These are phyloP conservation scores for Porogramme epimiltina DNA, from an alignment of 1,284 basidiomycete species.

Conservation along the genomic window DNA sequence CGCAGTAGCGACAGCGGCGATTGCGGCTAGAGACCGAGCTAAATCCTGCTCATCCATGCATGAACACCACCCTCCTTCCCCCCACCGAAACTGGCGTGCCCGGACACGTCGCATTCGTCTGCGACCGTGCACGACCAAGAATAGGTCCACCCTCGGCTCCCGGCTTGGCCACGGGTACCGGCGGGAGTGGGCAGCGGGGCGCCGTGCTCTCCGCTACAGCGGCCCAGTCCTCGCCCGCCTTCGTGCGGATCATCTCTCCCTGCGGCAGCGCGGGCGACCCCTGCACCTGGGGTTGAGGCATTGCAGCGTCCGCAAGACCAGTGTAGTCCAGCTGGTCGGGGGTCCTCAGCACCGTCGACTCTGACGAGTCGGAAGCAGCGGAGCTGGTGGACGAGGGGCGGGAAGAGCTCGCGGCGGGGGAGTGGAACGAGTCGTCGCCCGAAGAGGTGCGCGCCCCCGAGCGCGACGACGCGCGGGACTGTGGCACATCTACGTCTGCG, in stretches of 20 bases:
- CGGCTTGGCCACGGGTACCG: neutral
- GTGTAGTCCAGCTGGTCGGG: constrained; percentile 18
- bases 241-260: neutral
- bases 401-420: neutral
- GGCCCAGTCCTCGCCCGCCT: neutral
- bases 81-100: neutral
- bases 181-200: neutral
- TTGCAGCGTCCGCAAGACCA: constrained; percentile 17
- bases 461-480: constrained; percentile 7
- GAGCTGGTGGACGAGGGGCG: constrained; percentile 18
- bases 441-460: neutral
- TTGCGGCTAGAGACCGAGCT: too few relatives aligned
- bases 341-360: constrained; percentile 25
- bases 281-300: neutral
- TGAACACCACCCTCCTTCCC: neutral
- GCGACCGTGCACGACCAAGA: neutral
- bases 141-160: neutral
- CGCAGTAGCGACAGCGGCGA: too few relatives aligned
- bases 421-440: constrained; percentile 4
- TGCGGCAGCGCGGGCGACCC: neutral
- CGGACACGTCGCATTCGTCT: neutral
- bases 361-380: constrained; percentile 23
- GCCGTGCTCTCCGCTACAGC: neutral
- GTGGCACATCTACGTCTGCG: too few relatives aligned
- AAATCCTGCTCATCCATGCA: neutral